phyloP scores from a whole-genome alignment of 176 grass and related monocot species.

The Bromus sterilis region DNA sequence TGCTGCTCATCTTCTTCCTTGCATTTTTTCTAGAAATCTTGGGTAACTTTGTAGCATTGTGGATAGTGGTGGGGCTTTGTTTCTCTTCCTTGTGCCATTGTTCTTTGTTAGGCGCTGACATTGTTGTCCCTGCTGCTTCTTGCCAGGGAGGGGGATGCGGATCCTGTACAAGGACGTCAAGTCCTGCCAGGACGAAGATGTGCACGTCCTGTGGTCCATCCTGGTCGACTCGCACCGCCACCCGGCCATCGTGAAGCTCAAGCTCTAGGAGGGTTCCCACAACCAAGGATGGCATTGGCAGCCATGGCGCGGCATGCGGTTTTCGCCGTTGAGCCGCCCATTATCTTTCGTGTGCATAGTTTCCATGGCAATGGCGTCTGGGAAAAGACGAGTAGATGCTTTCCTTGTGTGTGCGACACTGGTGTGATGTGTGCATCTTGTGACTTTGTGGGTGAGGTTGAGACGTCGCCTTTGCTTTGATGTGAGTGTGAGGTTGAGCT shows the following conservation, averaged over 20 bases:
- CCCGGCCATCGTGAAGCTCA: constrained; percentile 25
- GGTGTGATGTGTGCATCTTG: neutral
- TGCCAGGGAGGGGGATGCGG: constrained; percentile 60
- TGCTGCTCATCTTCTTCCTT: neutral
- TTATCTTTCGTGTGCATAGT: neutral
- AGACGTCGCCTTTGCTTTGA: constrained; percentile 28
- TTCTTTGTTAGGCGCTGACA: neutral
- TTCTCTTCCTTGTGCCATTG: neutral
- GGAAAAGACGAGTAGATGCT: neutral
- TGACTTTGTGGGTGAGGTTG: constrained; percentile 40
- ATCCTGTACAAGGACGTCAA: constrained; percentile 77
- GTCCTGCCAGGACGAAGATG: constrained; percentile 69
- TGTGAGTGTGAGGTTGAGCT: constrained; percentile 54
- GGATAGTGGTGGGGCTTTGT: neutral
- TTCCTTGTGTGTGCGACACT: constrained; percentile 14
- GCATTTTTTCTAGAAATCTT: neutral
- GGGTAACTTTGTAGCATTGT: neutral
- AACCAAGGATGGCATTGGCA: neutral
- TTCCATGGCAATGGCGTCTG: neutral
- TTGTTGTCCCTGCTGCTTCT: constrained; percentile 1
- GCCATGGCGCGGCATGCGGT: neutral
- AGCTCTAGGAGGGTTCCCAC: constrained; percentile 22
- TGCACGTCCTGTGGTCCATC: constrained; percentile 76
- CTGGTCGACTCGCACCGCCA: constrained; percentile 62
- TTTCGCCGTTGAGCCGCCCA: neutral